Evolutionary conservation across 2,329 filamentous ascomycete genomes (phyloP), one percentile per base, ranked within the genome.

Genomic region (Cladosporium austrohemisphaericum): DNA sequence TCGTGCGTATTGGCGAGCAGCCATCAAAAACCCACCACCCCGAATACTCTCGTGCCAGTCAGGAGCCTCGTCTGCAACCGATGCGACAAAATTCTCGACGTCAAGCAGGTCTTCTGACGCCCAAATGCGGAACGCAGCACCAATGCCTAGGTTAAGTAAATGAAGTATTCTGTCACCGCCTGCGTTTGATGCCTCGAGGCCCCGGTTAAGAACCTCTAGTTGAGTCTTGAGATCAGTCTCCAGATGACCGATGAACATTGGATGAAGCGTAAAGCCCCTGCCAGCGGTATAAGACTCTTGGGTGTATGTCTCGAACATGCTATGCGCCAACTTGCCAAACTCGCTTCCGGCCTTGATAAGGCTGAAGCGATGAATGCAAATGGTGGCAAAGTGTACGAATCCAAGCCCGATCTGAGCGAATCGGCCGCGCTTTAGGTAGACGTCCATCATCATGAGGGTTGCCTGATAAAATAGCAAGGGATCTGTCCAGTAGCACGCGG

Each of bases 401-500:
- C 76, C 78, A 22, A 84, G 76, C 13, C 83, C 82, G 1, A 83
- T 82, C 63, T 91, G 85, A 4, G 85, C 81, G 55, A 85, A 86
- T 5, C 77, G 71, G 0, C 85, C 86, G 9, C 72, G 71, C 2
- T 75, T 72, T 5, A 91, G 69, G 61, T 87, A 84, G 47, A 83
- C 73, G 46, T 83, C 73, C 49, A 89, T 70, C 71, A 90, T 80
- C 52, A 82, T 75, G 11, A 91, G 69, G 1, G 81, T 75, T 20
- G 85, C 75, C 56, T 87, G 80, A 62, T 88, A 91, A 62, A 87
- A 89, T n/a, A 82, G 75, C 8, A 89, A 67, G 16, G 74, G 74
- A 57, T 90, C 81, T 32, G 77, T 83, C 87, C 87, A 90, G 73
- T 84, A 88, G 3, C 83, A 84, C 11, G 84, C 80, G 55, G 79